A percentile compares a stretch with the other conserved stretches of the same genome.
These are phyloP conservation scores for Nemania abortiva DNA, from an alignment of 2,329 filamentous ascomycete genomes.

Conservation along the genomic window DNA sequence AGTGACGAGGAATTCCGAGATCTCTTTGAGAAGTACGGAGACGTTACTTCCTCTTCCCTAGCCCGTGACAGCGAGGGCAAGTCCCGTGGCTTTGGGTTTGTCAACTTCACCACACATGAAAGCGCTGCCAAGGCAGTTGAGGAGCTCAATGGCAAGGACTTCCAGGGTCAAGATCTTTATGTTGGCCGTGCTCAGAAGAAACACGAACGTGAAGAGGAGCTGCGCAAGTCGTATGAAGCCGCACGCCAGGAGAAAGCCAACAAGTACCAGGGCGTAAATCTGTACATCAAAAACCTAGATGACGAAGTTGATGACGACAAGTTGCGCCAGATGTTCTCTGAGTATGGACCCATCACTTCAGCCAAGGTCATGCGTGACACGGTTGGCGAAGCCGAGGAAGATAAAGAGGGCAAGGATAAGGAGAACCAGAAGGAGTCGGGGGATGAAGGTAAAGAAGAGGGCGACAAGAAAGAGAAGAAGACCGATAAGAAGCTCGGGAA, in stretches of 20 bases:
- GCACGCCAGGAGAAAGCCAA: slow-evolving; percentile 97
- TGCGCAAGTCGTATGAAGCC: slow-evolving; percentile 98
- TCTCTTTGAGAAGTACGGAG: slow-evolving; percentile 90
- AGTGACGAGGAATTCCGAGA: slow-evolving; percentile 94
- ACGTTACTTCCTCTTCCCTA: slow-evolving; percentile 95
- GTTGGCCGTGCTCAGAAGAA: slow-evolving; percentile 99
- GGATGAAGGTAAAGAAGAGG: slow-evolving; percentile 65
- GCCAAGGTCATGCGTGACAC: slow-evolving; percentile 99
- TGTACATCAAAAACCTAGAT: slow-evolving; percentile 99
- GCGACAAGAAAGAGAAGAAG: slow-evolving; percentile 72
- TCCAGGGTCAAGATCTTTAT: slow-evolving; percentile 95
- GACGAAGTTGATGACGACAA: slow-evolving; percentile 99
- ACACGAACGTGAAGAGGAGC: slow-evolving; percentile 99
- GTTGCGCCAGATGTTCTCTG: slow-evolving; percentile 90
- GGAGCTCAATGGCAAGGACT: slow-evolving; percentile 89
- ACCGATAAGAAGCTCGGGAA: slow-evolving; percentile 82
- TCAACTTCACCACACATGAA: slow-evolving; percentile 95
- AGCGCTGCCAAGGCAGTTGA: slow-evolving; percentile 88
- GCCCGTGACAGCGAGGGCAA: slow-evolving; percentile 90
- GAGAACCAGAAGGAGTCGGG: slow-evolving; percentile 62
- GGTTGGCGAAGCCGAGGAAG: slow-evolving; percentile 65
- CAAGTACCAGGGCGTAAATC: slow-evolving; percentile 99
- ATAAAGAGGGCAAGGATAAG: slow-evolving; percentile 65
- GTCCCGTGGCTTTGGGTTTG: slow-evolving; percentile 95
- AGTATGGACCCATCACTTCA: slow-evolving; percentile 95